These are phyloP conservation scores for Fusarium anguioides DNA, from an alignment of 2,329 filamentous ascomycete species.

Conservation along the genomic window DNA sequence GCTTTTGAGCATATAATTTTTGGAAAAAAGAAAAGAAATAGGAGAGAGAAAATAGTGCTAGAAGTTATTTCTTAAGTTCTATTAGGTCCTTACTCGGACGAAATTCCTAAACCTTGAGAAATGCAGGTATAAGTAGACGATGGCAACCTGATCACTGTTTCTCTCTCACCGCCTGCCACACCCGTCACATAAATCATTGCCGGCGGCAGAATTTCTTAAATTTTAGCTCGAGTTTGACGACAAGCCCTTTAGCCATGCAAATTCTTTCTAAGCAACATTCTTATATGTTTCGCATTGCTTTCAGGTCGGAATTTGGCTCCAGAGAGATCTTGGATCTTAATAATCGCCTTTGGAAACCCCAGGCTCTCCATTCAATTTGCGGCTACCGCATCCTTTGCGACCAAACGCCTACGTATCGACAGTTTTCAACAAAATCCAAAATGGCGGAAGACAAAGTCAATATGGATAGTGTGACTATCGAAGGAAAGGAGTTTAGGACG, in stretches of 20 bases:
- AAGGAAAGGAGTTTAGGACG: constrained; percentile 63
- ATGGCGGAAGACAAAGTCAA: constrained; percentile 37
- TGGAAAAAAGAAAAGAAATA: too few species aligned
- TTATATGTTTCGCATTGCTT: constrained; percentile 34
- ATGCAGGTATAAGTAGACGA: too few species aligned
- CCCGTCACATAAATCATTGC: not conserved
- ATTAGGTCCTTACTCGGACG: too few species aligned
- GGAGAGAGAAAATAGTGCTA: too few species aligned
- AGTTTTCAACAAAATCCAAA: constrained; percentile 36
- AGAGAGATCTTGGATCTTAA: constrained; percentile 16
- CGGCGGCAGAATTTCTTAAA: constrained; percentile 30
- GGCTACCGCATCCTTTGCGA: constrained; percentile 2
- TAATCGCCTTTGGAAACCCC: not conserved
- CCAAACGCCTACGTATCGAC: constrained; percentile 10
- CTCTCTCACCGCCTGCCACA: constrained; percentile 15
- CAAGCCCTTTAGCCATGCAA: constrained; percentile 22
- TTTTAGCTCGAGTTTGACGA: constrained; percentile 24
- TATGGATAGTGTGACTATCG: constrained; percentile 45
- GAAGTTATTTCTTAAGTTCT: too few species aligned
- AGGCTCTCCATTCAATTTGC: not conserved
- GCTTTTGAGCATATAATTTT: too few species aligned
- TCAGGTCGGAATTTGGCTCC: constrained; percentile 32
- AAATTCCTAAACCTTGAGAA: too few species aligned
- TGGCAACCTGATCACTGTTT: too few species aligned
- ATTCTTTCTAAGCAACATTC: constrained; percentile 26